Evolutionary conservation across 169 alveolate species (phyloP), one percentile per base, ranked within the genome.

Genomic region (Cryptosporidium meleagridis): DNA sequence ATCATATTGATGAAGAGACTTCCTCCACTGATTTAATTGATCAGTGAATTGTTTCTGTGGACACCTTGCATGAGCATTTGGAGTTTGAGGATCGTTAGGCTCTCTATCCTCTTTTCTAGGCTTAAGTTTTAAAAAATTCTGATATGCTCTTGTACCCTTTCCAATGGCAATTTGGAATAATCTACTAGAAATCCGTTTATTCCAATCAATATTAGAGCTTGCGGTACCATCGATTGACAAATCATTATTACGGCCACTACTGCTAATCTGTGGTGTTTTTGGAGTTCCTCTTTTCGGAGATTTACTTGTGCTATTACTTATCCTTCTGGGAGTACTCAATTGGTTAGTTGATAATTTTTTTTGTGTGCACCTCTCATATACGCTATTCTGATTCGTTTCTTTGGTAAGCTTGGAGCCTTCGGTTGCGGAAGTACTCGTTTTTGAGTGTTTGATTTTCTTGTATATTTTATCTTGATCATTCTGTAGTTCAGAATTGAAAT

Each of bases 141-240:
- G 89, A 65, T 80, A 80, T 39, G 89, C 89, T 65, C 75, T 61
- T 21, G 89, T 80, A 10, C 89, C 89, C 48, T 80, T 80, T 23
- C 89, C 89, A 23, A 80, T 65, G 26, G 89, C 89, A 37, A 80
- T 80, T 45, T 80, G 89, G 29, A 80, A 80, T 29, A 80, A n/a
- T 62, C 89, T 59, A 80, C 89, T 80, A 21, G 89, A 80, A 45
- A 80, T 80, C 31, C 89, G 35, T 41, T 80, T 80, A 23, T 65
- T 80, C 89, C 89, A 80, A 48, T 80, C 89, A 41, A 80, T 44
- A 41, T 39, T 62, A 7, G 75, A 26, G 18, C 70, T 59, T 10
- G 67, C n/a, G 8, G 52, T 5, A 31, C 39, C 35, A 26, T 80
- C 89, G 6, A 21, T 16, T 39, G 75, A 37, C 12, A 7, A 21